Conservation (phyloP, 305 asterid genomes). For the Fraxinus baroniana region DNA sequence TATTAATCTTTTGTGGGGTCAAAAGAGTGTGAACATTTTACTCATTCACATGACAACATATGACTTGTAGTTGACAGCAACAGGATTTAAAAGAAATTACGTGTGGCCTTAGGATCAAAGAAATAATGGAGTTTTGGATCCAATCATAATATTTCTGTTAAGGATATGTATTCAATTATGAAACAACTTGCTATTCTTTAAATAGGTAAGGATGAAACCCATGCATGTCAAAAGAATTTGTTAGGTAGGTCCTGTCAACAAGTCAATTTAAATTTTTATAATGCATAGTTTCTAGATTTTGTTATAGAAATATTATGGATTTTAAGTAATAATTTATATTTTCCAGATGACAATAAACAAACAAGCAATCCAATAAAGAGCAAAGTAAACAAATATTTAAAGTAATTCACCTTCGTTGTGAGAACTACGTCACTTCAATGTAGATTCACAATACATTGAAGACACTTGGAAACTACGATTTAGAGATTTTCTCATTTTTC, state of each 20-base stretch:
- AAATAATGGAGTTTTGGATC: background rate
- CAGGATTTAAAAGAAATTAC: background rate
- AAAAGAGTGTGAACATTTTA: background rate
- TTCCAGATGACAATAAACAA: background rate
- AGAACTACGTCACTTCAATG: too few species aligned
- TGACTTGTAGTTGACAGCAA: background rate
- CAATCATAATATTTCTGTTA: background rate
- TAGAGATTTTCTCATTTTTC: too few species aligned
- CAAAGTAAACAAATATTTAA: too few species aligned
- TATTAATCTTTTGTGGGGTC: background rate
- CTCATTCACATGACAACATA: background rate
- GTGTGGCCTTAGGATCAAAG: background rate
- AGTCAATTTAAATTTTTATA: background rate
- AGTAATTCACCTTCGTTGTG: too few species aligned
- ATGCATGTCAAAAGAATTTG: background rate
- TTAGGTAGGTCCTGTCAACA: background rate
- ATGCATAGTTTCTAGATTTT: background rate
- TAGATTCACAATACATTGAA: background rate
- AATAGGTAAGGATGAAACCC: background rate
- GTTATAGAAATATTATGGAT: background rate
- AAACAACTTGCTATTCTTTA: background rate
- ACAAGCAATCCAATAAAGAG: too few species aligned
- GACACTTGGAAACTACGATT: background rate
- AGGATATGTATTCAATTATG: background rate
- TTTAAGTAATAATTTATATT: too few species aligned